Percentiles rank a stretch among this genome's conserved stretches.
Evolutionary conservation across 768 basidiomycete genomes (phyloP).

Genomic region (Hebeloma cylindrosporum): DNA sequence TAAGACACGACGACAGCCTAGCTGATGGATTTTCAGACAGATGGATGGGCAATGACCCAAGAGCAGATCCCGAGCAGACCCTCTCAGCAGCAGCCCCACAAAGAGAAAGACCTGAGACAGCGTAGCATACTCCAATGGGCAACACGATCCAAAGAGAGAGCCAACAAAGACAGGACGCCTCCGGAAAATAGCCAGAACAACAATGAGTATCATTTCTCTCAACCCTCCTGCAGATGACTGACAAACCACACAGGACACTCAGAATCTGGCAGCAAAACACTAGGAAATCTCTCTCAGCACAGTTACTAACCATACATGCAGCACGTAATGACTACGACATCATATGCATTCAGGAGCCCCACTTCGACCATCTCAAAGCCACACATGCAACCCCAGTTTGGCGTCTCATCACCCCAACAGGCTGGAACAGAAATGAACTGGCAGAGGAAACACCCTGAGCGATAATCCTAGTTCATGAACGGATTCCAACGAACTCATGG

Average conservation of each 20-base stretch:
- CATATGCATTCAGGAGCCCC: constrained; percentile 12
- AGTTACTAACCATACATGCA: constrained; percentile 5
- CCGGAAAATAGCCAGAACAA: neutral
- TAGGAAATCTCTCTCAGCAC: constrained; percentile 6
- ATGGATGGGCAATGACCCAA: constrained; percentile 5
- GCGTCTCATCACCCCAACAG: too few relatives aligned
- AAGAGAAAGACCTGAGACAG: neutral
- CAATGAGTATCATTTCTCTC: neutral
- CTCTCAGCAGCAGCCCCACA: neutral
- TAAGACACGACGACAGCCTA: neutral
- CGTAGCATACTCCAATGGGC: neutral
- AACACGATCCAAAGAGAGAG: neutral
- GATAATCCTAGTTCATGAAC: constrained; percentile 15
- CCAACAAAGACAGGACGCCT: neutral
- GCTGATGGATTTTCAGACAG: neutral
- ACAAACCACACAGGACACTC: neutral
- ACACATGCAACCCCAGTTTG: constrained; percentile 6
- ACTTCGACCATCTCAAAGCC: neutral
- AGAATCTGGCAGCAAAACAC: constrained; percentile 18
- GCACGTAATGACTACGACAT: constrained; percentile 6
- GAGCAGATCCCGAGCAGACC: too few relatives aligned
- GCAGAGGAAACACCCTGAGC: constrained; percentile 5
- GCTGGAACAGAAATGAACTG: neutral
- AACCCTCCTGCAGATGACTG: neutral
- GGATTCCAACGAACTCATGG: constrained; percentile 20